Conservation (phyloP, 345 rosid species). For the Durio zibethinus region DNA sequence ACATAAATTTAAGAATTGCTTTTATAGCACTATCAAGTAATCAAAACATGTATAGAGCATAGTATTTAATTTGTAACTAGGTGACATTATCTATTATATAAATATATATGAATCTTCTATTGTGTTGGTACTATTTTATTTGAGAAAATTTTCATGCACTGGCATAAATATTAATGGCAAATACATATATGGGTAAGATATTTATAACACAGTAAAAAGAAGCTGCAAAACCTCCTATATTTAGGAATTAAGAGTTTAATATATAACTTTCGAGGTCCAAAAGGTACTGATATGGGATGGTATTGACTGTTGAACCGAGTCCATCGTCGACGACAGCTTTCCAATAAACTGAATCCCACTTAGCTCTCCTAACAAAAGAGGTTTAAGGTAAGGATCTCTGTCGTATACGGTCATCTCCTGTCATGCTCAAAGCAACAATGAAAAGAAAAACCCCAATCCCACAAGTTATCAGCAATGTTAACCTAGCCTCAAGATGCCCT, state of each 20-base stretch:
- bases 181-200: not conserved
- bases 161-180: not conserved
- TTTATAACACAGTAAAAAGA: not conserved
- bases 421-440: not conserved
- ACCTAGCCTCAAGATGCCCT: conserved; percentile 9
- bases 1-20: too few species aligned
- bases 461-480: conserved; percentile 6
- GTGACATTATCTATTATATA: not conserved
- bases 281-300: not conserved
- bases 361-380: conserved; percentile 5
- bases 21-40: not conserved
- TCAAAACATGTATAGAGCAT: not conserved
- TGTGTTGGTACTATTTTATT: not conserved
- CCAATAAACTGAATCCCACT: not conserved
- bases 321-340: not conserved
- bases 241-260: not conserved
- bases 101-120: not conserved
- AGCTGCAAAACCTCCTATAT: not conserved
- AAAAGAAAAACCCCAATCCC: not conserved
- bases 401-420: not conserved
- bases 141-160: not conserved
- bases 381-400: not conserved
- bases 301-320: too few species aligned
- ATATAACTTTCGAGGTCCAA: not conserved
- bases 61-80: not conserved